Base-by-base conservation (phyloP, 2,329 filamentous ascomycete genomes). In the Graphiopsis chlorocephala region DNA sequence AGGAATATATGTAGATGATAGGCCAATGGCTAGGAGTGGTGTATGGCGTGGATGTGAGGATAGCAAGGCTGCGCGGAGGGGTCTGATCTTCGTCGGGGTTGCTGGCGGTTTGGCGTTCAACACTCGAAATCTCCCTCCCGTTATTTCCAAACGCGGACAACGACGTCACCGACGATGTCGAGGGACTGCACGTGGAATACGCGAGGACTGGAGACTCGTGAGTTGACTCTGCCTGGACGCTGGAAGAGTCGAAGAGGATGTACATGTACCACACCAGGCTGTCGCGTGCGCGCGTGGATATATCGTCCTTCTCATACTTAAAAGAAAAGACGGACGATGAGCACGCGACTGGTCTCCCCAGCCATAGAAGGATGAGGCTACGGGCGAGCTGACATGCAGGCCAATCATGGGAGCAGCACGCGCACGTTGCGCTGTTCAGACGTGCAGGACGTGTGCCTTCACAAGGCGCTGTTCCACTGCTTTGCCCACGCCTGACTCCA, bases 1-100 rank as follows among this genome's bases (percentile, higher is more conserved):
- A 45, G n/a, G 38, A 20, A 20, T 45, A 45, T 45, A n/a, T 45
- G 38, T n/a, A 45, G 10, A 10, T 45, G 17, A 20, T 20, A 45
- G 17, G 53, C 31, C 28, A 56, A 56, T 56, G 52, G n/a, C 52
- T 56, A 35, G 52, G 29, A 56, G 31, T 56, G n/a, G 52, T 56
- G 20, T 53, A 53, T 31, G 26, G 50, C 3, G 26, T 28, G 14
- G 25, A 6, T 53, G 28, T 38, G n/a, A 56, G 53, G 29, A 25
- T 38, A 38, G 53, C 3, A 25, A 20, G 53, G 31, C 31, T 38
- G 28, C 7, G 17, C 28, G 31, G 29, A 35, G 53, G 53, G 53
- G 53, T 56, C 53, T 56, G 50, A 53, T 53, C 50, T 26, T n/a
- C 50, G 50, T 26, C 31, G 28, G 48, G 31, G 50, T 31, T 15